Base-by-base conservation (phyloP, 2,329 filamentous ascomycete species). In the Cytospora chrysosperma region DNA sequence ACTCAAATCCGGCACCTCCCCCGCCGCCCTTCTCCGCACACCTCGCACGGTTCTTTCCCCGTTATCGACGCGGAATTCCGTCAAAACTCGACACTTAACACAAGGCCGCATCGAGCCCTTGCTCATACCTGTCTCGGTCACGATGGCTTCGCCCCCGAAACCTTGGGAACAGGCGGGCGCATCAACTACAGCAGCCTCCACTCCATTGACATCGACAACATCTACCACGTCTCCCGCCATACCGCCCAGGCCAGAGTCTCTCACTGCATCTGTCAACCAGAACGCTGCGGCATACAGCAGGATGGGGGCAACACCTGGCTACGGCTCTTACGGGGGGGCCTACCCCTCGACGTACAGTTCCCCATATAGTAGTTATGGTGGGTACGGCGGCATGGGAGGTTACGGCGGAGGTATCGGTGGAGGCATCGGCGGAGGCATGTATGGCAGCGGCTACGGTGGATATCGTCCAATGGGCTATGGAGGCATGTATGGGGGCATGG, bases 121-220 rank as follows among this genome's bases (percentile, higher is more conserved):
- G n/a, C n/a, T 30, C 30, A n/a, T 26, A 43, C 24, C 28, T 4
- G 19, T 28, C 28, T 51, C 47, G 59, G 34, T 53, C 61, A 58
- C 63, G 67, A 88, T 88, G 83, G 85, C 85, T 68, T 97, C 94
- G 76, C 95, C 95, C 74, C 95, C 95, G 62, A 99, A 99, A 79
- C 95, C 95, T 54, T 99, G 95, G 95, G 95, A 99, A 80, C 86
- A 89, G 76, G 85, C 88, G 69, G 90, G 89, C 77, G 85, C 86
- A 67, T 81, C 81, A 69, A 72, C 81, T 59, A 68, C 81, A 52
- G 70, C 79, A 67, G 72, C 81, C 54, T 69, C 79, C 12, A 70
- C 37, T 10, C 69, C 80, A 7, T 71, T 77, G 17, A 71, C 81
- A 26, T 70, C 81, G 32, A 73, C 79, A 58, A 75, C 82, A 60